Conservation (phyloP, 1,139 yeast genomes). For the Candida tropicalis region DNA sequence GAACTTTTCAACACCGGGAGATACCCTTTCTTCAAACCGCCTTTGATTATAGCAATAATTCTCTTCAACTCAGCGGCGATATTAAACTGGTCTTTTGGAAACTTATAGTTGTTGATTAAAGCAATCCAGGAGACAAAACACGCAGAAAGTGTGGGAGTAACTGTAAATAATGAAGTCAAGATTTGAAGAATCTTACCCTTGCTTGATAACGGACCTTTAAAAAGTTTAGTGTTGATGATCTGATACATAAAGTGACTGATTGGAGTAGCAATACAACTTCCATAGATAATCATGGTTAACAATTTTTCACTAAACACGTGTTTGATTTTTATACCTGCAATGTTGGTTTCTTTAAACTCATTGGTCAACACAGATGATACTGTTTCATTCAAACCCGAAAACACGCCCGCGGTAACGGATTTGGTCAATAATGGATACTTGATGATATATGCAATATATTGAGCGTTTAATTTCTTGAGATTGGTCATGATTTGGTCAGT, state of each 20-base stretch:
- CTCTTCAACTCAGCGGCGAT: slow-evolving; percentile 23
- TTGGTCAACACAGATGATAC: slow-evolving; percentile 57
- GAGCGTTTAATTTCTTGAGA: slow-evolving; percentile 20
- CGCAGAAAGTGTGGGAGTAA: slow-evolving; percentile 65
- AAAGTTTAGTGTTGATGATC: slow-evolving; percentile 45
- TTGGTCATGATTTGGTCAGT: slow-evolving; percentile 8
- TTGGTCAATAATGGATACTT: slow-evolving; percentile 63
- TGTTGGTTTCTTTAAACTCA: slow-evolving; percentile 31
- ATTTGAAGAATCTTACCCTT: slow-evolving; percentile 57
- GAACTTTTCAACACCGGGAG: slow-evolving; percentile 63
- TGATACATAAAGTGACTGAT: slow-evolving; percentile 64
- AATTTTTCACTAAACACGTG: slow-evolving; percentile 52
- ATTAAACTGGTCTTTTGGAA: slow-evolving; percentile 16
- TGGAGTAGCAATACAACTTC: slow-evolving; percentile 72
- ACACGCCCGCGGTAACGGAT: slow-evolving; percentile 57
- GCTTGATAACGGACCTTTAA: slow-evolving; percentile 38
- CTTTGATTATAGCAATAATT: slow-evolving; percentile 23
- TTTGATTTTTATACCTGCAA: slow-evolving; percentile 22
- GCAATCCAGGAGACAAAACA: slow-evolving; percentile 60
- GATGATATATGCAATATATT: slow-evolving; percentile 44
- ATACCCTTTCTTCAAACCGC: slow-evolving; percentile 54
- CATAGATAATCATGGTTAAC: slow-evolving; percentile 71
- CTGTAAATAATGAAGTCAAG: slow-evolving; percentile 57
- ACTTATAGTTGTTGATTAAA: slow-evolving; percentile 39
- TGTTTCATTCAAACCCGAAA: slow-evolving; percentile 61